Evolutionary conservation across 2,329 filamentous ascomycete species (phyloP), one percentile per base, ranked within the genome.

Genomic region (Graphilbum ipis-grandicollis): DNA sequence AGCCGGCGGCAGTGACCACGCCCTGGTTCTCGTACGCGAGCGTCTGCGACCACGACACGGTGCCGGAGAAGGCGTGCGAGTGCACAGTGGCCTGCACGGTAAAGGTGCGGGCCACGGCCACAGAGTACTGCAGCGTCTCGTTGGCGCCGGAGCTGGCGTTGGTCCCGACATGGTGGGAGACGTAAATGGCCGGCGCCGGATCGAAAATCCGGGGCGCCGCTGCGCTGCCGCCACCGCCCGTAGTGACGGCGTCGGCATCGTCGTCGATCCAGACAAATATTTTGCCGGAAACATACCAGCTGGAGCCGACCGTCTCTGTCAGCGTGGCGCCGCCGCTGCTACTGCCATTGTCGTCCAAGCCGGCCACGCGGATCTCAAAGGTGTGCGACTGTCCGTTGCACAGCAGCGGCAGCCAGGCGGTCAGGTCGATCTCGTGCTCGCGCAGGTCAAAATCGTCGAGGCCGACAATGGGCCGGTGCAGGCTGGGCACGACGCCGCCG

Each of bases 381-480:
- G 58, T 71, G 51, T 88, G 80, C 7, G 61, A 45, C 2, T 59
- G 46, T 0, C 74, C 76, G 46, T 86, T 74, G 43, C 69, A 75
- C 1, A 90, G 62, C 2, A 78, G 40, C 1, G 78, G 71, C 3
- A 90, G 59, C 62, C 78, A 90, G 0, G 81, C 75, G 2, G 80
- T 78, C 34, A 92, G 74, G 48, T 92, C 83, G 43, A 92, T 81
- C 51, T 90, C 79, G 43, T 82, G 74, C 51, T 90, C 81, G 32
- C 69, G 63, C 19, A 92, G 60, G 49, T 90, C 81, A 50, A 84
- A 90, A 0, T 80, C 73, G 48, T 90, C 75, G 17, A 80, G 71
- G 1, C 81, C 81, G 3, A 81, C 82, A 37, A 90, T 66, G 0
- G 83, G 83, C 7, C 80, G 65, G 68, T 85, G 84, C 29, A 90